Base-by-base conservation (phyloP, 2,329 filamentous ascomycete species). In the Fusarium sulawesiense region DNA sequence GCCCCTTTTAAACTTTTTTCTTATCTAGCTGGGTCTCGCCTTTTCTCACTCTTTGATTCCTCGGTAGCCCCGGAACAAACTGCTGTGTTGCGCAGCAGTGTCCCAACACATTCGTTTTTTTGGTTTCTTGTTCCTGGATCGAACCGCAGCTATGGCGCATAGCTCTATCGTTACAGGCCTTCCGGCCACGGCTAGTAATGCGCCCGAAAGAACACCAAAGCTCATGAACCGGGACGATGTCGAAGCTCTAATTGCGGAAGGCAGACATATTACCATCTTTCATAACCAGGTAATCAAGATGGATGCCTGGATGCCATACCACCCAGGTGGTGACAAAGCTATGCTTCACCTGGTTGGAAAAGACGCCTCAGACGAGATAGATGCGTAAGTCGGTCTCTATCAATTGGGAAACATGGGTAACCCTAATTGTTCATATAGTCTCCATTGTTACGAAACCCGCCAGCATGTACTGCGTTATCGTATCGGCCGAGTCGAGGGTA, bases 291-390 rank as follows among this genome's bases (percentile, higher is more conserved):
- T 98, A 12, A 81, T 98, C 72, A 97, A 94, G 82, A 90, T 93
- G 32, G 95, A 98, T 79, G 86, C 91, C 41, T 99, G 94, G 93
- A 83, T 97, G 55, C 89, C 89, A 56, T 98, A 92, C 76, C 96
- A 98, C 76, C 96, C 96, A 14, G 96, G 96, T 60, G 96, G 96
- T 73, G 91, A 95, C 75, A 96, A 94, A 81, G 88, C 95, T 57
- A 97, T 99, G 70, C 84, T 89, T 78, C 96, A 99, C 78, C 96
- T 98, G 93, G 88, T 98, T 65, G 94, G 94, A 66, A 89, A 92
- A 81, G 94, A 97, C 88, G 95, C 93, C 53, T 98, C 95, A 13
- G 94, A 98, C 79, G 96, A 98, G 81, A 91, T 98, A 66, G 93
- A 91, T 79, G 93, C 91, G 93, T 98, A 86, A 53, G 91, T 47